Base-by-base conservation (phyloP, 257 asterid genomes). In the Solanum chaucha region DNA sequence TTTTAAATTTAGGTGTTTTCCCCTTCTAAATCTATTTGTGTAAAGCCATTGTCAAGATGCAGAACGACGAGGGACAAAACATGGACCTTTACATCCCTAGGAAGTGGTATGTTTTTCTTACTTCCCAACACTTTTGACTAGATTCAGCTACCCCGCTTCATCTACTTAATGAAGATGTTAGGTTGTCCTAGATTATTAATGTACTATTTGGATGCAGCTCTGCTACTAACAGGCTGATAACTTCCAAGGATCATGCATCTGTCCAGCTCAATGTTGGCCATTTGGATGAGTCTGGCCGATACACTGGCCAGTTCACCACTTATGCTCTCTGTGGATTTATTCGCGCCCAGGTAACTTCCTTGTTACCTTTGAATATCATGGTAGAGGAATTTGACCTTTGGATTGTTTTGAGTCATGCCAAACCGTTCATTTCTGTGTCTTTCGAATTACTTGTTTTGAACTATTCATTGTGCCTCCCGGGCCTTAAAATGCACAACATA, bases 181-280 rank as follows among this genome's bases (percentile, higher is more conserved):
- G 64, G 32, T 77, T 40, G 64, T 41, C 64, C 84, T 80, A 46
- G 38, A 46, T 81, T 11, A 13, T 36, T 36, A 46, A 61, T 71
- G 41, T 6, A n/a, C 22, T 51, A 17, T 68, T 32, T 88, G 30
- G 20, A 78, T 92, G 89, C 94, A 96, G 99, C 90, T 96, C 98
- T 2, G 98, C 98, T 13, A 96, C 99, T 8, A 96, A 95, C 84
- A 92, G 99, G 93, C 87, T 96, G 91, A 94, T 96, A 82, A 96
- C 98, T 10, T 96, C 98, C 17, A 96, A 94, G 96, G 98, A 96
- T 88, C 98, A 96, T 35, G 98, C 98, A 0, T 95, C 99, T 6
- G 97, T 96, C 44, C 99, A 96, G 93, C 88, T 96, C 84, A 96
- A 96, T 61, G 40, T 96, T 17, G 98, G 98, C 3, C 98, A 96